Conservation (phyloP, 805 yeast genomes). For the Yamadazyma ubonensis region DNA sequence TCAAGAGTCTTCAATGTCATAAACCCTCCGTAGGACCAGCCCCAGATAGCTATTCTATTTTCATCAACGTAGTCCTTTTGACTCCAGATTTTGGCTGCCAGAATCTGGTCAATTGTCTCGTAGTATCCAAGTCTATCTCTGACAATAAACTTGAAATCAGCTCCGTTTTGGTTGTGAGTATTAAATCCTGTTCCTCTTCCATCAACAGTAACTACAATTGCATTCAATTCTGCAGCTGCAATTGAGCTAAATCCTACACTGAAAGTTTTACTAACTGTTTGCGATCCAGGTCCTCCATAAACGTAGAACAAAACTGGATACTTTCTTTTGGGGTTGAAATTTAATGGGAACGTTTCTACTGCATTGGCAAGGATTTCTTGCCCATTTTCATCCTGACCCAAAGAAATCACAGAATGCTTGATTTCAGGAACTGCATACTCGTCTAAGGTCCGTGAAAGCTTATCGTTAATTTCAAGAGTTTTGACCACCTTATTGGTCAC, state of each 20-base stretch:
- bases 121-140: constrained; percentile 77
- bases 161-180: constrained; percentile 54
- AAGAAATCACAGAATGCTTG: constrained; percentile 50
- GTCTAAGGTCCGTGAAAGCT: constrained; percentile 36
- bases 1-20: constrained; percentile 89
- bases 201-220: constrained; percentile 91
- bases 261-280: constrained; percentile 66
- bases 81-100: constrained; percentile 76
- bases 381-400: constrained; percentile 49
- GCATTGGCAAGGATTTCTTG: constrained; percentile 56
- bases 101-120: constrained; percentile 85
- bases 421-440: constrained; percentile 58
- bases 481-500: constrained; percentile 31
- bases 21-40: constrained; percentile 98
- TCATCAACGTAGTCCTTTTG: constrained; percentile 59
- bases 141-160: constrained; percentile 68
- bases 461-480: constrained; percentile 48
- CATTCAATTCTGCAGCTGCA: constrained; percentile 71
- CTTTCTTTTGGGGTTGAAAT: constrained; percentile 58
- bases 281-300: constrained; percentile 96
- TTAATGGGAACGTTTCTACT: constrained; percentile 73
- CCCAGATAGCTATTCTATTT: constrained; percentile 82
- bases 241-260: constrained; percentile 67
- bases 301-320: constrained; percentile 89
- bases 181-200: constrained; percentile 96